Conservation (phyloP, 1,284 basidiomycete genomes). For the Malassezia equina region DNA sequence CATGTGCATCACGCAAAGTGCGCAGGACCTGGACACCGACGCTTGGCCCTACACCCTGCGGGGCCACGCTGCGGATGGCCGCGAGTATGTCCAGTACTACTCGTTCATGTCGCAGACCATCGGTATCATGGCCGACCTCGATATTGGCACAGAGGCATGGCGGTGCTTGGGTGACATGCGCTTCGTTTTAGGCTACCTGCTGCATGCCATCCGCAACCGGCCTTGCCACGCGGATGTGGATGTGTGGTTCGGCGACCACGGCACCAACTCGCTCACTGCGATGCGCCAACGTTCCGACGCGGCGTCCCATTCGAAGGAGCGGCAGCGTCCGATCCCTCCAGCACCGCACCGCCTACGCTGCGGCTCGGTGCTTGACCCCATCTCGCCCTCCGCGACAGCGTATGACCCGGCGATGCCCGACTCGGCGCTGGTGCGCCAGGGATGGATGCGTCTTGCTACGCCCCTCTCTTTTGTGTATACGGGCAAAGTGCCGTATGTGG, state of each 20-base stretch:
- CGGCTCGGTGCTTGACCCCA: constrained; percentile 2
- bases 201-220: constrained; percentile 44
- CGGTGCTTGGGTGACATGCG: constrained; percentile 88
- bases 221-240: constrained; percentile 35
- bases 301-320: not conserved
- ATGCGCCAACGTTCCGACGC: not conserved
- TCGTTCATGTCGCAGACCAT: constrained; percentile 80
- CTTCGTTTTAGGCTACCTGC: constrained; percentile 72
- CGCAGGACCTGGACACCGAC: constrained; percentile 15
- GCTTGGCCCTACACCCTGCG: constrained; percentile 11
- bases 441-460: constrained; percentile 27
- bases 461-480: constrained; percentile 36
- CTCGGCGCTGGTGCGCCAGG: not conserved
- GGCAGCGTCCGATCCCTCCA: not conserved
- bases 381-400: not conserved
- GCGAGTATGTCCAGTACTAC: constrained; percentile 52
- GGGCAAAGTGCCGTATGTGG: constrained; percentile 43
- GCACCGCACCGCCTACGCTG: not conserved
- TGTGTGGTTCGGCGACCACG: constrained; percentile 29
- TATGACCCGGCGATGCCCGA: not conserved
- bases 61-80: constrained; percentile 10
- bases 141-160: constrained; percentile 65
- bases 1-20: constrained; percentile 65
- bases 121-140: constrained; percentile 80
- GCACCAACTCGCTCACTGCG: constrained; percentile 6